Evolutionary conservation across 148 eudicot species (phyloP), one percentile per base, ranked within the genome.

Genomic region (Spergularia marina): DNA sequence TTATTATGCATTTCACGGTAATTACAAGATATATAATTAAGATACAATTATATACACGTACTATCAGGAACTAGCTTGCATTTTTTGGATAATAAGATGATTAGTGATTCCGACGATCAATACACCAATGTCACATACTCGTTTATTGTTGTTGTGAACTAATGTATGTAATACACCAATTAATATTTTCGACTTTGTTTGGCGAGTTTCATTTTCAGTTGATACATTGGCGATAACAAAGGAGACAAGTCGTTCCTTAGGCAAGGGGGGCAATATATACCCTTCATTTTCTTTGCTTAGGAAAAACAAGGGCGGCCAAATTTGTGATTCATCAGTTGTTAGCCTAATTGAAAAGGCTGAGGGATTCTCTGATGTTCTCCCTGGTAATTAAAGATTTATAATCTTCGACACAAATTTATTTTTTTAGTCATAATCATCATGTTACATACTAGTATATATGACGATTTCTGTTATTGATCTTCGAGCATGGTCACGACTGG

Each of bases 251-350:
- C 72, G 78, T 23, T 55, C 57, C 7, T 47, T 76, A 41, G 77
- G 61, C 7, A 74, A 63, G 70, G 68, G 68, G 5, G 64, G 60
- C 25, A 64, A 74, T 65, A 67, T 76, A 18, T 76, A 76, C 49
- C 72, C 78, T 2, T 12, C 25, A 17, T 75, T 63, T 16, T 66
- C 78, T 47, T 69, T 76, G 44, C 72, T 76, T 17, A 23, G 18
- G 40, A 10, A 40, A 44, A 40, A 2, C 7, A 41, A 23, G 21
- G 67, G 56, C 11, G 25, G 39, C 15, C 30, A 34, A 36, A 18
- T 55, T 7, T n/a, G 20, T 9, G 13, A 20, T 10, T 11, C 36
- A 17, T 23, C 72, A 20, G 14, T 57, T 16, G 52, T 34, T 34
- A 52, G 65, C 20, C 25, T 75, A 52, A 65, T 75, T 55, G 78